A percentile compares a stretch with the other conserved stretches of the same genome.
phyloP scores from a whole-genome alignment of 1,284 basidiomycete species.

The Tetrapyrgos nigripes region DNA sequence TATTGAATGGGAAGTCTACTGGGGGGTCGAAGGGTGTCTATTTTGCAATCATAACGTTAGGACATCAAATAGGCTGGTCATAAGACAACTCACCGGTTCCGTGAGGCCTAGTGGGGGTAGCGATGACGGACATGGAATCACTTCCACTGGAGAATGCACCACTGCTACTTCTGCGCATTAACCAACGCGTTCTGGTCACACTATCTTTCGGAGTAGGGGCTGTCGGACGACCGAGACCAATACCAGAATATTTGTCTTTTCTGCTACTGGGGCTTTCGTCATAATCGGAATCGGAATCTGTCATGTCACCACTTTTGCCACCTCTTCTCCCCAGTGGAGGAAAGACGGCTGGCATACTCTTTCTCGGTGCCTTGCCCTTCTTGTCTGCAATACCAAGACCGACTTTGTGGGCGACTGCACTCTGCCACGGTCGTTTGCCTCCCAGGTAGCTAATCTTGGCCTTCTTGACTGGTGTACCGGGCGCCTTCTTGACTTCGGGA shows the following conservation, averaged over 20 bases:
- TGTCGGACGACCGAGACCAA: constrained; percentile 70
- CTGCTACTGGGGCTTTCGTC: constrained; percentile 61
- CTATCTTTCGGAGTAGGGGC: constrained; percentile 36
- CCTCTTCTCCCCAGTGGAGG: constrained; percentile 40
- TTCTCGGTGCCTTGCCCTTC: constrained; percentile 62
- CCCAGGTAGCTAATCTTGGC: constrained; percentile 63
- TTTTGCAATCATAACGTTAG: constrained; percentile 15
- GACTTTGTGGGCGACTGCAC: constrained; percentile 73
- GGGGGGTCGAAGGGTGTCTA: constrained; percentile 55
- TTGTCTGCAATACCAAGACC: constrained; percentile 63
- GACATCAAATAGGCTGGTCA: constrained; percentile 13
- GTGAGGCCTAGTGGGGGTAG: constrained; percentile 63
- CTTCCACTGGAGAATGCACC: constrained; percentile 78
- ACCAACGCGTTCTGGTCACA: constrained; percentile 54
- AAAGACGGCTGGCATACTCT: constrained; percentile 78
- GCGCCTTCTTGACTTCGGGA: constrained; percentile 63
- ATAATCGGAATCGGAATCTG: constrained; percentile 56
- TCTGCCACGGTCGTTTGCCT: constrained; percentile 76
- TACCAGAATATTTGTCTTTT: constrained; percentile 63
- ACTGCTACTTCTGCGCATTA: constrained; percentile 78
- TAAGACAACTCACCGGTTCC: constrained; percentile 30
- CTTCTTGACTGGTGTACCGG: constrained; percentile 82
- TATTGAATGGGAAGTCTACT: constrained; percentile 50
- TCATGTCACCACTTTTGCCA: constrained; percentile 41
- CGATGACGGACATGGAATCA: constrained; percentile 60